These are phyloP conservation scores for Sporothrix luriei DNA, from an alignment of 2,329 filamentous ascomycete genomes.

Conservation along the genomic window DNA sequence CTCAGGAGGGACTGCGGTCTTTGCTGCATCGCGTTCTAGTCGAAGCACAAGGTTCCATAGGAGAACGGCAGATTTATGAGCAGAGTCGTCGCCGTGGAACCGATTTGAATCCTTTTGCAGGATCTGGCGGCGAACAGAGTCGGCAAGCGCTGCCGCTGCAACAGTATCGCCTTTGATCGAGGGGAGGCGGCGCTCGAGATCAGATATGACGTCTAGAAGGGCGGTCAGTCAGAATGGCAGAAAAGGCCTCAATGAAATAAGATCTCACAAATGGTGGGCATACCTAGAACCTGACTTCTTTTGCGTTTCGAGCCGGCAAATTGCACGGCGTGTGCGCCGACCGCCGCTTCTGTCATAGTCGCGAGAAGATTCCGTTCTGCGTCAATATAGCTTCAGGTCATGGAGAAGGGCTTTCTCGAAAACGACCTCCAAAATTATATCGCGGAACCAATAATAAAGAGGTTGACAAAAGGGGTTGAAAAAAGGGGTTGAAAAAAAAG, in stretches of 20 bases:
- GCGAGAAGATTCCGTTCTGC: too few relatives aligned
- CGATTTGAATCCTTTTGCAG: background rate
- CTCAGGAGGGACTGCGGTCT: slow-evolving; percentile 33
- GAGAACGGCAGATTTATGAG: slow-evolving; percentile 27
- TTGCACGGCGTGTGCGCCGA: background rate
- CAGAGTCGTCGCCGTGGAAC: background rate
- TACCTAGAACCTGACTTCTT: slow-evolving; percentile 7
- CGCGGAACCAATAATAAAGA: background rate
- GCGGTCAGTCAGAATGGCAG: background rate
- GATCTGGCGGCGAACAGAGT: slow-evolving; percentile 22
- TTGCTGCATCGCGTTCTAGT: slow-evolving; percentile 15
- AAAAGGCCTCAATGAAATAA: background rate
- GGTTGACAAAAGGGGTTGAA: background rate
- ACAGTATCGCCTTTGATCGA: slow-evolving; percentile 28
- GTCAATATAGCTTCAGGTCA: background rate
- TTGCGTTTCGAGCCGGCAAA: slow-evolving; percentile 27
- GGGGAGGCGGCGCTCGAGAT: slow-evolving; percentile 31
- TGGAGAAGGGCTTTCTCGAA: background rate
- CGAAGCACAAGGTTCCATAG: slow-evolving; percentile 34
- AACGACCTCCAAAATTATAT: background rate
- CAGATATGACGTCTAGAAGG: background rate
- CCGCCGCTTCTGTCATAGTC: background rate
- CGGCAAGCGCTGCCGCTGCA: slow-evolving; percentile 28
- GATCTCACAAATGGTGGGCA: background rate
- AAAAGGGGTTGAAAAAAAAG: background rate